Conservation (phyloP, 345 rosid species). For the Sapria himalayana region DNA sequence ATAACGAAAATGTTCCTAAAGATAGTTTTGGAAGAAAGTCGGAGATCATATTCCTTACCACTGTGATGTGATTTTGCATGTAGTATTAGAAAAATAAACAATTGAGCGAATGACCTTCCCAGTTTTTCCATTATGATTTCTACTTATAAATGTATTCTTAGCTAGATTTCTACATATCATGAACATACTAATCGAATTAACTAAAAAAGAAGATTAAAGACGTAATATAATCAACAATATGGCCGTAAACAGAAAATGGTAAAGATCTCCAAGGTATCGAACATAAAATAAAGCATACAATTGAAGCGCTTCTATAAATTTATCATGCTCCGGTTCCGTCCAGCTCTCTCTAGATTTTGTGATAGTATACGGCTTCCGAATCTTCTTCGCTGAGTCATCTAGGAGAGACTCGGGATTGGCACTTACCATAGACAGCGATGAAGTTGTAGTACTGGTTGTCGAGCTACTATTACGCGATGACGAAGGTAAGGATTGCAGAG, state of each 20-base stretch:
- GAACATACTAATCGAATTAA: no score
- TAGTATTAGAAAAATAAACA: no score
- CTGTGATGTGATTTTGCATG: no score
- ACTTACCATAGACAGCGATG: slow-evolving; percentile 6
- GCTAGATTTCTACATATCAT: no score
- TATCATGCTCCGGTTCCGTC: slow-evolving; percentile 90
- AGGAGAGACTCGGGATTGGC: slow-evolving; percentile 12
- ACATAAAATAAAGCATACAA: slow-evolving; percentile 24
- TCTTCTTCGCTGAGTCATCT: slow-evolving; percentile 51
- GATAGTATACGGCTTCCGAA: slow-evolving; percentile 79
- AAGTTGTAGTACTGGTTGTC: slow-evolving; percentile 2
- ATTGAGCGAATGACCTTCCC: no score
- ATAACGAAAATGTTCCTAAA: no score
- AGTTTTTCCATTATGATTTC: no score
- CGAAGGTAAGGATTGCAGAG: slow-evolving; percentile 19
- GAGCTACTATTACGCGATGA: slow-evolving; percentile 1
- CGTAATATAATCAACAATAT: neutral
- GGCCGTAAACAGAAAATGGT: neutral
- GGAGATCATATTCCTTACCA: no score
- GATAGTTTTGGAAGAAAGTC: no score
- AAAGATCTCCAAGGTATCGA: no score
- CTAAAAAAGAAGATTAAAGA: neutral
- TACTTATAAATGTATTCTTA: no score
- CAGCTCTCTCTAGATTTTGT: slow-evolving; percentile 94
- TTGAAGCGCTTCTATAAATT: slow-evolving; percentile 86